Conservation (phyloP, 495 filamentous ascomycete species). For the Penicilliopsis zonata region DNA sequence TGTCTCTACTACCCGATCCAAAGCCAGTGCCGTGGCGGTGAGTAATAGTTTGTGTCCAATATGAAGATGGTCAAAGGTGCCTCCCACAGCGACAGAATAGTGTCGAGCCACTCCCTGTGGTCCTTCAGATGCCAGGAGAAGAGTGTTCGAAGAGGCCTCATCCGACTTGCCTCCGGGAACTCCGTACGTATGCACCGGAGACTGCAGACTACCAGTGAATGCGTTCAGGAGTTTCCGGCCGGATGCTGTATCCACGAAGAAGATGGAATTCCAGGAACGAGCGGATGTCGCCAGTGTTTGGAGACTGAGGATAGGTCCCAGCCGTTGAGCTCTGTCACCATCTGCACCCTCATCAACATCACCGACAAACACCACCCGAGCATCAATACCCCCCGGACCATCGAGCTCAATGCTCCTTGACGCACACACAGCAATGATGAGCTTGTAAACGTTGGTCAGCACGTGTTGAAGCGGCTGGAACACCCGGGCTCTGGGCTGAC, state of each 20-base stretch:
- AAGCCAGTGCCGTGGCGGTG: slow-evolving; percentile 65
- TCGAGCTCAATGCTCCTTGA: slow-evolving; percentile 49
- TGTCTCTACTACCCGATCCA: slow-evolving; percentile 32
- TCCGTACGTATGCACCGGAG: slow-evolving; percentile 9
- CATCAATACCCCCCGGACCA: slow-evolving; percentile 62
- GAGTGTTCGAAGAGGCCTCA: slow-evolving; percentile 11
- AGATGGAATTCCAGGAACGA: slow-evolving; percentile 59
- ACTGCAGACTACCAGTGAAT: slow-evolving; percentile 15
- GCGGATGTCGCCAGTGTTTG: slow-evolving; percentile 50
- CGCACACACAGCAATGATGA: slow-evolving; percentile 56
- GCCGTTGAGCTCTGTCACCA: slow-evolving; percentile 26
- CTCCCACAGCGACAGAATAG: slow-evolving; percentile 66
- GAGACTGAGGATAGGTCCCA: slow-evolving; percentile 52
- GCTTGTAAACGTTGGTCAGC: slow-evolving; percentile 64
- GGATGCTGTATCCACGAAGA: slow-evolving; percentile 46
- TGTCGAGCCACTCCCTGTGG: slow-evolving; percentile 19
- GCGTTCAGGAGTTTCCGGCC: slow-evolving; percentile 32
- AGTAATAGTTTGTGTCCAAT: slow-evolving; percentile 91
- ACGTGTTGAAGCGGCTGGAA: slow-evolving; percentile 55
- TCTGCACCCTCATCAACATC: slow-evolving; percentile 5
- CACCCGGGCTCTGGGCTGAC: slow-evolving; percentile 37
- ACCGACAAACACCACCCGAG: slow-evolving; percentile 61
- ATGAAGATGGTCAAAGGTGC: slow-evolving; percentile 95
- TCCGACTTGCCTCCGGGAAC: slow-evolving; percentile 20
- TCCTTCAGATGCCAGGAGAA: slow-evolving; percentile 14